These are phyloP conservation scores for Heritiera littoralis DNA, from an alignment of 345 rosid species.

Conservation along the genomic window DNA sequence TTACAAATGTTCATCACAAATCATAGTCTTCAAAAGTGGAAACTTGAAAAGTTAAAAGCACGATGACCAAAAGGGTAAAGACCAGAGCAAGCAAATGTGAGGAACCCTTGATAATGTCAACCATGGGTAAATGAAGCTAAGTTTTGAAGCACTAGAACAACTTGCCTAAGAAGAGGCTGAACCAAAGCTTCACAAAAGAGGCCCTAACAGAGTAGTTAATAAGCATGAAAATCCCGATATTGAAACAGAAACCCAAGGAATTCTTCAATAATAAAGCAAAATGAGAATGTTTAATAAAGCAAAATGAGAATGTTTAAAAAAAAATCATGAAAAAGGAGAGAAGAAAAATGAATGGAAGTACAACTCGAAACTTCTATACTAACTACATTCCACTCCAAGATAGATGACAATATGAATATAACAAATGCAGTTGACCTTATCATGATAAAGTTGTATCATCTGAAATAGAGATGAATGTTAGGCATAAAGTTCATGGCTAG, in stretches of 20 bases:
- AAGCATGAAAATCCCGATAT: neutral
- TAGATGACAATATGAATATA: neutral
- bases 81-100: neutral
- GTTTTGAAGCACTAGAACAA: neutral
- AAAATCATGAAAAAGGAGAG: too few species aligned
- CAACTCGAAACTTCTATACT: too few species aligned
- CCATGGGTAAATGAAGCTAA: neutral
- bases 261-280: too few species aligned
- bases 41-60: neutral
- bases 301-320: too few species aligned
- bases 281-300: too few species aligned
- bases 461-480: constrained; percentile 7
- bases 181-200: neutral
- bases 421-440: neutral
- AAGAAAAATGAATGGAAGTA: too few species aligned
- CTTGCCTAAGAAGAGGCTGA: neutral
- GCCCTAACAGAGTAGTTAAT: neutral
- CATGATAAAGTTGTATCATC: neutral
- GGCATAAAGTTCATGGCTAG: constrained; percentile 16
- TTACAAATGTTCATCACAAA: neutral
- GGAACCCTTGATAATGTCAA: neutral
- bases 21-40: neutral
- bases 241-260: neutral
- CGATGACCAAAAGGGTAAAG: neutral
- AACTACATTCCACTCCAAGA: neutral